These are phyloP conservation scores for Eucalyptus tenuipes DNA, from an alignment of 345 rosid species.

Conservation along the genomic window DNA sequence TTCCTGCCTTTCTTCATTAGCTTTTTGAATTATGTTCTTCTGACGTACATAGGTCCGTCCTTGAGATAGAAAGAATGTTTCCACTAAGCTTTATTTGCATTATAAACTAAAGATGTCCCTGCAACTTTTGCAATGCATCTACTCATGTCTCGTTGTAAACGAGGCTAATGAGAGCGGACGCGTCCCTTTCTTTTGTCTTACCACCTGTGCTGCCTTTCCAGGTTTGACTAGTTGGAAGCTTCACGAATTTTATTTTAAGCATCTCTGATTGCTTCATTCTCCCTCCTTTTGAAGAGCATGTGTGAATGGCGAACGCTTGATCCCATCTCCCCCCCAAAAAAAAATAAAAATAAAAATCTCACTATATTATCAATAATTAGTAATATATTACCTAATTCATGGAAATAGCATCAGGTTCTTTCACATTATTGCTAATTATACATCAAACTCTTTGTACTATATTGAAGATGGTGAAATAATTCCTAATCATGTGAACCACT, in stretches of 20 bases:
- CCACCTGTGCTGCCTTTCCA: background rate
- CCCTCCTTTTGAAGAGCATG: background rate
- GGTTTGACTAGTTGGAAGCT: background rate
- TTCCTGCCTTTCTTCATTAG: background rate
- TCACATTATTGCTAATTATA: background rate
- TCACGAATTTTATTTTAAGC: background rate
- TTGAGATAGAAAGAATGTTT: background rate
- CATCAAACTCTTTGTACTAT: background rate
- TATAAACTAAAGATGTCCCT: background rate
- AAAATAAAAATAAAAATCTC: no score
- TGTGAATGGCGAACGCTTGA: background rate
- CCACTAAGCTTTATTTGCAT: background rate
- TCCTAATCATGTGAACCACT: background rate
- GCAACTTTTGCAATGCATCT: background rate
- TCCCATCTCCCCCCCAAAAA: fast-evolving
- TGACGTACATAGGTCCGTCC: background rate
- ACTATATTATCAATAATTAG: background rate
- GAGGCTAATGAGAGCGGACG: background rate
- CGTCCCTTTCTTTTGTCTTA: background rate
- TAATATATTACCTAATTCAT: background rate
- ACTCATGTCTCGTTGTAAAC: background rate
- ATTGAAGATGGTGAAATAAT: background rate
- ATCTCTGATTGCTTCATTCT: background rate
- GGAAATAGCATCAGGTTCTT: background rate
- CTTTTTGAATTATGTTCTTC: background rate